Conservation (phyloP, 345 rosid species). For the Bruguiera sexangula region DNA sequence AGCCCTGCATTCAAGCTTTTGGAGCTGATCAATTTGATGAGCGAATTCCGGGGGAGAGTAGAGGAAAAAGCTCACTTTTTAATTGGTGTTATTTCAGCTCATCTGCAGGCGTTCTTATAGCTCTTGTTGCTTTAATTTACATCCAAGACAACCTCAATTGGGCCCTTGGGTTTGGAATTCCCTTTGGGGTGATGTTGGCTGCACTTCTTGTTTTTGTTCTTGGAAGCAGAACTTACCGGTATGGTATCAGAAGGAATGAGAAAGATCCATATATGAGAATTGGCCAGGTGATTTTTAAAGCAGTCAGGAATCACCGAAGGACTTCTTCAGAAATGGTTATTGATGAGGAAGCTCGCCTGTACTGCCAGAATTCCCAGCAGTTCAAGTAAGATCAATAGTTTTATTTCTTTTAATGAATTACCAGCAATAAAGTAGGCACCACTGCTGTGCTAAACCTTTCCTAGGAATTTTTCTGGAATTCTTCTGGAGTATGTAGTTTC, state of each 20-base stretch:
- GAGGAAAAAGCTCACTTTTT: constrained; percentile 3
- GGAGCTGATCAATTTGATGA: constrained; percentile 15
- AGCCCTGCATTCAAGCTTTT: constrained; percentile 12
- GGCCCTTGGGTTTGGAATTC: constrained; percentile 2
- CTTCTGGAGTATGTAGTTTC: too few species aligned
- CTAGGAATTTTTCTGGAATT: neutral
- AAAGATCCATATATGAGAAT: constrained; percentile 6
- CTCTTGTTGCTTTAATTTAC: neutral
- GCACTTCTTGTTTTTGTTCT: constrained; percentile 3
- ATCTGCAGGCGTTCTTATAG: neutral
- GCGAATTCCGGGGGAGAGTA: neutral
- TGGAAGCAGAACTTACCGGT: constrained; percentile 13
- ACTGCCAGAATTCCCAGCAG: neutral
- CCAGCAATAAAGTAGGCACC: neutral
- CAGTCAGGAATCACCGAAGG: neutral
- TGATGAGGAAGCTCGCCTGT: neutral
- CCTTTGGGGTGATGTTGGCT: neutral
- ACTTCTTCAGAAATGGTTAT: neutral
- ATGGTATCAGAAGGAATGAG: neutral
- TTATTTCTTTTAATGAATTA: neutral
- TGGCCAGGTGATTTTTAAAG: neutral
- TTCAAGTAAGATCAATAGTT: neutral
- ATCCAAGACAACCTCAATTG: neutral
- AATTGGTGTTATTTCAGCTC: constrained; percentile 7
- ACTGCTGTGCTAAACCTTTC: neutral